Evolutionary conservation across 805 yeast genomes (phyloP), one percentile per base, ranked within the genome.

Genomic region (Naumovozyma castellii): DNA sequence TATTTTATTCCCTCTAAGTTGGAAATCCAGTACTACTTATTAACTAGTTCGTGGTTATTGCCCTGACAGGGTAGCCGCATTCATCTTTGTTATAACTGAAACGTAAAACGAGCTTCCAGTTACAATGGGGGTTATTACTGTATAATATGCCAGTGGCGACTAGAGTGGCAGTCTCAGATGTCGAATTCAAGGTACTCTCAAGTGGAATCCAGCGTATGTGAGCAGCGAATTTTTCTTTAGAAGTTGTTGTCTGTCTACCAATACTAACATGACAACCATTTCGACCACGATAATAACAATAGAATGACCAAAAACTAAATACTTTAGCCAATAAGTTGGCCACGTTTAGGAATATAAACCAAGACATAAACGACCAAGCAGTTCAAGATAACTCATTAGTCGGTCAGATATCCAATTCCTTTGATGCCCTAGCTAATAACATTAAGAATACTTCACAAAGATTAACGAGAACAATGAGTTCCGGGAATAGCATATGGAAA

Each of bases 291-390:
- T n/a, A n/a, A n/a, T n/a, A n/a, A n/a, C 5, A 12, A 29, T 62
- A 80, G 69, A 83, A 83, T 60, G 83, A 82, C 54, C 64, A 65
- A 29, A 70, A 79, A 44, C 68, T 82, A 45, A 73, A 80, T 45
- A 72, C 70, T 45, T 67, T 82, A 17, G 84, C 88, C 2, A 68
- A 71, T 38, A 82, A 82, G 55, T 65, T 82, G 30, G 71, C 84
- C 1, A 69, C 78, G 1, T 72, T 82, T 48, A 71, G 84, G 43
- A 67, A 68, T 41, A 75, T 83, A 18, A 81, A 85, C 38, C 73
- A 73, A 46, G 90, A 82, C 43, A 78, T 82, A 29, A 75, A 80
- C 48, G 61, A 65, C 40, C 80, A 77, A 47, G 82, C 90, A 1
- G 66, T 70, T 15, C 77, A 76, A 39, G 78, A 74, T 44, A 56